phyloP scores from a whole-genome alignment of 2,329 filamentous ascomycete species.

The Colletotrichum karsti region DNA sequence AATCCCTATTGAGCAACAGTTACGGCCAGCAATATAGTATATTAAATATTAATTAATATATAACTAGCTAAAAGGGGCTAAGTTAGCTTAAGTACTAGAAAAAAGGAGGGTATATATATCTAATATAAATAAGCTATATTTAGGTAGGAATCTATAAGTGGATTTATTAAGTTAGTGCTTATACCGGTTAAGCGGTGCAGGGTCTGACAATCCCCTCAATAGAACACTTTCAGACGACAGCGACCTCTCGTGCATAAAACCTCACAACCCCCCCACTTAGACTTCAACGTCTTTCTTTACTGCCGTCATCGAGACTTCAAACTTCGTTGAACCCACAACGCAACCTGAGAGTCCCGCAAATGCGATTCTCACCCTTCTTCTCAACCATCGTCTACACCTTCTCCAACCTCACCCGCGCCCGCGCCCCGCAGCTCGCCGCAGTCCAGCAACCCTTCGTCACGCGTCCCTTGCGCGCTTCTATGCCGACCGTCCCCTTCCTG shows the following conservation, averaged over 20 bases:
- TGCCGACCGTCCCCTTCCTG: slow-evolving; percentile 83
- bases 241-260: neutral
- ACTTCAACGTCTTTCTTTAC: neutral
- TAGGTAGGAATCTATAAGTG: too few relatives aligned
- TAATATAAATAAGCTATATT: too few relatives aligned
- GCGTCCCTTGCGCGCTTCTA: slow-evolving; percentile 58
- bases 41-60: too few relatives aligned
- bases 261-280: neutral
- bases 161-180: too few relatives aligned
- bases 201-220: too few relatives aligned
- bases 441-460: slow-evolving; percentile 33
- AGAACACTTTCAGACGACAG: neutral
- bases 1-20: too few relatives aligned
- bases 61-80: too few relatives aligned
- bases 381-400: slow-evolving; percentile 57
- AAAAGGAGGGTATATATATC: too few relatives aligned
- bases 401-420: slow-evolving; percentile 51
- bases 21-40: too few relatives aligned
- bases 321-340: neutral
- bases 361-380: slow-evolving; percentile 60
- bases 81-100: too few relatives aligned
- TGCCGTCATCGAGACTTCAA: neutral
- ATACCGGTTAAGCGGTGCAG: too few relatives aligned
- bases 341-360: slow-evolving; percentile 34
- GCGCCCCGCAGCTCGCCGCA: slow-evolving; percentile 36